Evolutionary conservation across 148 eudicot species (phyloP), one percentile per base, ranked within the genome.

Genomic region (Arbutus unedo): DNA sequence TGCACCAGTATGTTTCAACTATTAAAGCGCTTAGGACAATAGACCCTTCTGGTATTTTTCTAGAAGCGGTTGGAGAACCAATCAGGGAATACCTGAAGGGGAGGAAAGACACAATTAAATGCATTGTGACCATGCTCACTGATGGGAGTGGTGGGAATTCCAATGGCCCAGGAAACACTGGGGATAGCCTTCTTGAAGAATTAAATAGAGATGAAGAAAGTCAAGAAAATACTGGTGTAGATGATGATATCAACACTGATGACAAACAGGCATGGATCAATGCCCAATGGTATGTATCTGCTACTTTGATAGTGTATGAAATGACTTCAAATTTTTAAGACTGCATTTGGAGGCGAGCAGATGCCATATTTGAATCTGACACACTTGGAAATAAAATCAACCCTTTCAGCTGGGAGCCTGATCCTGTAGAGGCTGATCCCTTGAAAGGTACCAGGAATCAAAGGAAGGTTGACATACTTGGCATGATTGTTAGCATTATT

Each of bases 121-220:
- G 98, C 87, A 92, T 96, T 48, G 99, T 96, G 75, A 96, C 97
- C 78, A 96, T 96, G 99, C 94, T 96, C 83, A 96, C 99, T 85
- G 99, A 96, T 89, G 98, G 99, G 18, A 90, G 91, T 79, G 93
- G 94, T 88, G 98, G 96, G 73, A 92, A 88, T 85, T 84, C 91
- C 41, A 91, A 77, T 86, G 92, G 87, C 53, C 88, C 93, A 56
- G 93, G 94, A 79, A 84, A 87, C 81, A 83, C 90, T 76, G 98
- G 98, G 79, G 99, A 96, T 86, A 94, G 99, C 84, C 98, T 96
- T 84, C 98, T 96, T 83, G 99, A 96, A 93, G 99, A 96, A 87
- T 81, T 96, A 78, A 94, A 94, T 87, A 91, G 97, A 89, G 98
- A 94, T 81, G 99, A 96, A 88, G 99, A 96, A 87, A 90, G 87